phyloP scores from a whole-genome alignment of 2,329 filamentous ascomycete genomes.

The Aspergillus eucalypticola region DNA sequence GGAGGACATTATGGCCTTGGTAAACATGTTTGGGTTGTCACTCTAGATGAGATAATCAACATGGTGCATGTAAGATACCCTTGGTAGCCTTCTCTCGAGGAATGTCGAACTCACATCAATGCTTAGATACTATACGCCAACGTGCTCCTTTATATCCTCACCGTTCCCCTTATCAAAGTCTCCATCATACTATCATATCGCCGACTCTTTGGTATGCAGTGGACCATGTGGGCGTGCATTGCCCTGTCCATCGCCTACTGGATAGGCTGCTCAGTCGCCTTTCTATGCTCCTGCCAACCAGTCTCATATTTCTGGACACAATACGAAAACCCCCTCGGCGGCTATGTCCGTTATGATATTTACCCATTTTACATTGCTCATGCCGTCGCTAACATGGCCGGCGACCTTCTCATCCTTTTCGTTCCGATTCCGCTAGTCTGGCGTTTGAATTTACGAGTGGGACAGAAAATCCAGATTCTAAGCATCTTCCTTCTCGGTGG shows the following conservation, averaged over 20 bases:
- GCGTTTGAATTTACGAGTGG: conserved; percentile 16
- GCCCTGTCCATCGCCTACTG: conserved; percentile 18
- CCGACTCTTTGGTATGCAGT: conserved; percentile 22
- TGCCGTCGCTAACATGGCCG: conserved; percentile 19
- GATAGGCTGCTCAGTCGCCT: conserved; percentile 11
- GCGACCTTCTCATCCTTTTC: conserved; percentile 20
- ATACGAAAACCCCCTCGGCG: conserved; percentile 12
- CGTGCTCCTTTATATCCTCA: conserved; percentile 16
- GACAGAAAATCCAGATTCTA: conserved; percentile 16
- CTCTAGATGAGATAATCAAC: conserved; percentile 8
- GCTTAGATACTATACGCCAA: conserved; percentile 18
- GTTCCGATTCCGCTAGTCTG: conserved; percentile 22
- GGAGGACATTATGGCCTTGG: conserved; percentile 19
- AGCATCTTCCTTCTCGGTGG: conserved; percentile 22
- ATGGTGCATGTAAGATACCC: conserved; percentile 3
- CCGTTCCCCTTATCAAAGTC: conserved; percentile 20
- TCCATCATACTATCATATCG: conserved; percentile 23
- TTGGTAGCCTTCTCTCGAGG: background rate
- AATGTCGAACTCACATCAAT: background rate
- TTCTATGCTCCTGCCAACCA: conserved; percentile 15
- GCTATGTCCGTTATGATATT: conserved; percentile 13
- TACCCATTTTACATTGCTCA: conserved; percentile 22
- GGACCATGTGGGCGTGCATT: conserved; percentile 16
- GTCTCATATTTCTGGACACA: conserved; percentile 21
- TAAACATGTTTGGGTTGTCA: conserved; percentile 21